phyloP scores from a whole-genome alignment of 306 rosid species.

The Abrus pulchellus region DNA sequence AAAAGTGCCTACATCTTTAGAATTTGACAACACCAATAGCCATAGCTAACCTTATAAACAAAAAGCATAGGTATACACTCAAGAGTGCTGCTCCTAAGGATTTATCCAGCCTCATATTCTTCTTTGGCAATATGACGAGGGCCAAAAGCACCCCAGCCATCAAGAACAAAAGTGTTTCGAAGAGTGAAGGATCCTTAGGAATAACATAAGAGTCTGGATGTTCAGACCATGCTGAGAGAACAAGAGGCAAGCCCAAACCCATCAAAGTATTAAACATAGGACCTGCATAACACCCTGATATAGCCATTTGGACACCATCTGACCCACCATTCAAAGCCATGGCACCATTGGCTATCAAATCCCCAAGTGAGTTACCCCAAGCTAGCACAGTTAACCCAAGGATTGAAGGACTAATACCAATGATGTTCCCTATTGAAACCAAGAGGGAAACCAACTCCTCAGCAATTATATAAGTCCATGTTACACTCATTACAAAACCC shows the following conservation, averaged over 20 bases:
- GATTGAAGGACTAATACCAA: conserved; percentile 56
- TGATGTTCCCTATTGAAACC: conserved; percentile 59
- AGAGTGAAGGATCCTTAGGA: conserved; percentile 61
- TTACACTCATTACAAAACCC: conserved; percentile 79
- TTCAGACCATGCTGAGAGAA: conserved; percentile 61
- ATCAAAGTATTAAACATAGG: conserved; percentile 77
- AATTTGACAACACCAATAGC: conserved; percentile 53
- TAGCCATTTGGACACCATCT: conserved; percentile 81
- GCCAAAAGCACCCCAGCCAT: conserved; percentile 82
- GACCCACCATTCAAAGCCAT: conserved; percentile 81
- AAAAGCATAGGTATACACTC: conserved; percentile 67
- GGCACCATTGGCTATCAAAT: conserved; percentile 74
- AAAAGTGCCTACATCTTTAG: not conserved
- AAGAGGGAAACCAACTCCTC: conserved; percentile 74
- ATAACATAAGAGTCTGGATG: conserved; percentile 59
- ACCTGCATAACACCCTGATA: conserved; percentile 84
- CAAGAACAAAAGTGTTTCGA: conserved; percentile 61
- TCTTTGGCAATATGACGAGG: conserved; percentile 69
- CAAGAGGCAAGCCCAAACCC: conserved; percentile 78
- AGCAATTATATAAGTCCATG: conserved; percentile 83
- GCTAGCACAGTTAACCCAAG: conserved; percentile 60
- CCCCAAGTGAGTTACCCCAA: conserved; percentile 72
- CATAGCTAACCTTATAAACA: conserved; percentile 63
- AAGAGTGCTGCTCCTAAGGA: conserved; percentile 70
- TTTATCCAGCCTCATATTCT: conserved; percentile 70